phyloP scores from a whole-genome alignment of 306 rosid genomes.

The Cicer yamashitae region DNA sequence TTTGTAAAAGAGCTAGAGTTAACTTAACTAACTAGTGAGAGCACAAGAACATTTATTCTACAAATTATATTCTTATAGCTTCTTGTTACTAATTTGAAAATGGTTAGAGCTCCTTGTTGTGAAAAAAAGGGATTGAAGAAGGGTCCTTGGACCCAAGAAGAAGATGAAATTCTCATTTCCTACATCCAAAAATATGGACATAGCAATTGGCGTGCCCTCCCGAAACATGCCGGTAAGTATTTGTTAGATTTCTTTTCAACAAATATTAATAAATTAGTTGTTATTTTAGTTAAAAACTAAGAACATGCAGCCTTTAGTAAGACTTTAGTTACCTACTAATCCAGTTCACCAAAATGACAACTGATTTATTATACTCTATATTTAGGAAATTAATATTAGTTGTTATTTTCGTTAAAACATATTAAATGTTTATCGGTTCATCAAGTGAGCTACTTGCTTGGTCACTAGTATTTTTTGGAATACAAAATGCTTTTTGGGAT shows the following conservation, averaged over 20 bases:
- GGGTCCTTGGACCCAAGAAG: conserved; percentile 83
- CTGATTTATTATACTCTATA: too few species aligned
- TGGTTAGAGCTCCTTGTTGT: conserved; percentile 92
- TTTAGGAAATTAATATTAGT: too few species aligned
- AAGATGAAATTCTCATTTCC: conserved; percentile 65
- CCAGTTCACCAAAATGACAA: too few species aligned
- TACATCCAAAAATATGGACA: conserved; percentile 66
- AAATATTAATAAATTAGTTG: not conserved
- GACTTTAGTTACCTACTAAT: too few species aligned
- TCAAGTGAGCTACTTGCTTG: not conserved
- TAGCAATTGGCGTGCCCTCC: conserved; percentile 89
- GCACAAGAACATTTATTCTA: not conserved
- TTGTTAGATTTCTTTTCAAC: not conserved
- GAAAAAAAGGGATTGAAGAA: conserved; percentile 80
- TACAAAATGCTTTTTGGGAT: not conserved
- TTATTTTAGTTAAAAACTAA: too few species aligned
- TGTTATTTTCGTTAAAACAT: not conserved
- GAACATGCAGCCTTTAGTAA: too few species aligned
- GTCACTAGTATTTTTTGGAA: not conserved
- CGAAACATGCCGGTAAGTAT: conserved; percentile 70
- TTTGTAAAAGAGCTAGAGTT: not conserved
- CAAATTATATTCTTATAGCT: not conserved
- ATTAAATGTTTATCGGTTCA: not conserved
- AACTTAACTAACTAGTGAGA: not conserved
- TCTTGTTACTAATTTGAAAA: conserved; percentile 29